phyloP scores from a whole-genome alignment of 208 protist species.

The Acanthamoeba royreba region DNA sequence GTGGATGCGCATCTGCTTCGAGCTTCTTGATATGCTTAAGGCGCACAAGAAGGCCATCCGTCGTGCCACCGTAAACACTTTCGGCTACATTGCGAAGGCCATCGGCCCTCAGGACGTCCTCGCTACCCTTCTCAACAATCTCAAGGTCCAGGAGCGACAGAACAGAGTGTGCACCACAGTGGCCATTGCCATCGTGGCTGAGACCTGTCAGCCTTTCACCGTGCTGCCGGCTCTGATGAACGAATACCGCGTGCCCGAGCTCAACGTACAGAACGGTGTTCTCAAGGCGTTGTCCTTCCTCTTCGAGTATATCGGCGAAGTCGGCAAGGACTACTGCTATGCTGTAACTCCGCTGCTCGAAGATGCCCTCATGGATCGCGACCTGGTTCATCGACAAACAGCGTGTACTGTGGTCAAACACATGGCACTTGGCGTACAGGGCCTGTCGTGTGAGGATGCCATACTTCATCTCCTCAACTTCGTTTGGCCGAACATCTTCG shows the following conservation, averaged over 20 bases:
- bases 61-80: constrained; percentile 94
- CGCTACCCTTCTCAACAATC: constrained; percentile 97
- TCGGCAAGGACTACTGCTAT: constrained; percentile 98
- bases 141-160: constrained; percentile 98
- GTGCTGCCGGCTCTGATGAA: constrained; percentile 99
- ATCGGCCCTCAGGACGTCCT: constrained; percentile 99
- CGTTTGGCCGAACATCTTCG: constrained; percentile 99
- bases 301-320: constrained; percentile 98
- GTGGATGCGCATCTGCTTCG: constrained; percentile 97
- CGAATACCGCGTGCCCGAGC: constrained; percentile 98
- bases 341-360: constrained; percentile 95
- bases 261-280: constrained; percentile 93
- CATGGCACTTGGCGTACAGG: constrained; percentile 81
- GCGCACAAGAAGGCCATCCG: constrained; percentile 96
- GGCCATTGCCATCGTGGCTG: constrained; percentile 98
- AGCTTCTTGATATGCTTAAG: constrained; percentile 98
- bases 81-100: constrained; percentile 98
- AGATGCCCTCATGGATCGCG: constrained; percentile 98
- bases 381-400: constrained; percentile 97
- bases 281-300: constrained; percentile 93
- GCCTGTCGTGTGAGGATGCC: constrained; percentile 90
- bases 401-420: constrained; percentile 96
- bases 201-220: constrained; percentile 97
- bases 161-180: constrained; percentile 99
- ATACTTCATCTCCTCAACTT: constrained; percentile 98